A percentile compares a stretch with the other conserved stretches of the same genome.
Conservation (phyloP, 208 protist species). For the Wallacemonas sp. region DNA sequence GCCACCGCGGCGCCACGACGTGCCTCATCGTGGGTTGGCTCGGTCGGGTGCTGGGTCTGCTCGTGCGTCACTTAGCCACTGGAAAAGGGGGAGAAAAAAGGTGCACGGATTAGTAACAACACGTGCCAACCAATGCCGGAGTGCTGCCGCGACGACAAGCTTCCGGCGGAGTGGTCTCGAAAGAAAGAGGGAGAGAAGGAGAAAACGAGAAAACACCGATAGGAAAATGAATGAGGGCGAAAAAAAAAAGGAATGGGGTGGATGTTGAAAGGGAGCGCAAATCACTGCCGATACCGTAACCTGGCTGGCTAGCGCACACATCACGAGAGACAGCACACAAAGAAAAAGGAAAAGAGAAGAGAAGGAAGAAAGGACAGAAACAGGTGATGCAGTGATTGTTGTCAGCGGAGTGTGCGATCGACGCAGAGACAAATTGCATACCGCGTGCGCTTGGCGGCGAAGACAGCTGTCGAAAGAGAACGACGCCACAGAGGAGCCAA, state of each 20-base stretch:
- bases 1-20: not conserved
- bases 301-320: not conserved
- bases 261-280: not conserved
- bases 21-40: no score
- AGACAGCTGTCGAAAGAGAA: no score
- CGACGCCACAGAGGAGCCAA: no score
- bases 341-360: constrained; percentile 13
- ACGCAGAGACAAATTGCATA: no score
- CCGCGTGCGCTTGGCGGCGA: no score
- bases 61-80: not conserved
- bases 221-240: constrained; percentile 3
- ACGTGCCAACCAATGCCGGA: not conserved
- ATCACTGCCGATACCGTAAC: not conserved
- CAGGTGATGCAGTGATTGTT: constrained; percentile 3
- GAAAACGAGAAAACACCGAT: constrained; percentile 2
- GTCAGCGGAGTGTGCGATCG: no score
- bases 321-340: constrained; percentile 7
- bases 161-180: no score
- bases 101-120: not conserved
- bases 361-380: constrained; percentile 10
- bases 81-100: not conserved
- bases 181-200: constrained; percentile 2
- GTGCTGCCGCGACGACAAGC: no score
- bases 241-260: not conserved
- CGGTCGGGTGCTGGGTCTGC: no score